Base-by-base conservation (phyloP, 2,329 filamentous ascomycete genomes). In the Metarhizium anisopliae region DNA sequence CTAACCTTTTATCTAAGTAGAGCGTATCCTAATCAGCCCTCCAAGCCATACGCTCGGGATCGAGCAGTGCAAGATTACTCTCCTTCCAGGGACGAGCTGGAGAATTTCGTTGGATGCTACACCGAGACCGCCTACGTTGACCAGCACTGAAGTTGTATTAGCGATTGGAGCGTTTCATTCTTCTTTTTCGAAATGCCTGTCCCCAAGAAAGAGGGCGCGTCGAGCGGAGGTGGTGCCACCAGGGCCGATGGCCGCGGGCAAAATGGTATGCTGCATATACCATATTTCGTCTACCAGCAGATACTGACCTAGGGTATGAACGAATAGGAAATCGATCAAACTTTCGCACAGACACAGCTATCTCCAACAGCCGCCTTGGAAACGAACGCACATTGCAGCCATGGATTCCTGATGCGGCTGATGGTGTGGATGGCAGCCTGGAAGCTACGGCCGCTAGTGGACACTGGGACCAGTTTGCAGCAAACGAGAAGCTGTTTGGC, bases 381-480 rank as follows among this genome's bases (percentile, higher is more conserved):
- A 83, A 82, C 56, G 90, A 95, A 71, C 85, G 91, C 58, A 77
- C 83, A 53, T 77, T 97, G 45, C 85, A 96, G 67, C 85, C 81
- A 63, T 97, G 92, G 91, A 83, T 91, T 55, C 84, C 89, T 6
- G 85, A 85, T 61, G 70, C 79, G 16, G 64, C 58, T 47, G 84
- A 86, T 59, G 79, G 80, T 32, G 70, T 82, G 45, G 86, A 92
- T 65, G 78, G 89, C 61, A 86, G 87, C 51, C 77, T 96, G 29
- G 90, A 94, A 64, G 82, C 75, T 52, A 63, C 77, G 2, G 63
- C 68, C n/a, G 71, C 68, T 53, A 66, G 71, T 16, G 75, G 73
- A 6, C 76, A 73, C 10, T 99, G 94, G 94, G 93, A 99, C 68
- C 94, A 99, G 70, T 99, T 99, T 66, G 88, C 89, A 56, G 86